Evolutionary conservation across 768 basidiomycete genomes (phyloP).

Genomic region (Pholiota molesta): DNA sequence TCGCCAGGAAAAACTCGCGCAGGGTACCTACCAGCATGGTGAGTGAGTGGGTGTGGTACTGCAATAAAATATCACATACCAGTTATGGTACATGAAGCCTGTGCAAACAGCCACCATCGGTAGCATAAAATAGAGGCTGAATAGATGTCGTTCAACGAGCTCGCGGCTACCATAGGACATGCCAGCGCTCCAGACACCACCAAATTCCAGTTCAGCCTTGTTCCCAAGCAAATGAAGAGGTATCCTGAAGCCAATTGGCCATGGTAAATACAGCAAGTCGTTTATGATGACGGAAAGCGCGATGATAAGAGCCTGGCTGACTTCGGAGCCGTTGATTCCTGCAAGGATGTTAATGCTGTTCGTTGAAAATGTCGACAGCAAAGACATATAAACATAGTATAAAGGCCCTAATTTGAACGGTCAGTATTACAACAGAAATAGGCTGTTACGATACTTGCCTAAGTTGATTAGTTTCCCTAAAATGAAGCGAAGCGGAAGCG

Average conservation of each 20-base stretch:
- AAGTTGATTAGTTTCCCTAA: conserved; percentile 85
- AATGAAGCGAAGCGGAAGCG: conserved; percentile 73
- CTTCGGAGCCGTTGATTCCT: conserved; percentile 96
- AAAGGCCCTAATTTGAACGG: conserved; percentile 65
- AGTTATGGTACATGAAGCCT: conserved; percentile 95
- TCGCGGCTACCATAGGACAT: conserved; percentile 86
- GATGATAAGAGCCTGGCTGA: conserved; percentile 90
- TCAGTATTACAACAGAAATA: background rate
- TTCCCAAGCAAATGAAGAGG: conserved; percentile 72
- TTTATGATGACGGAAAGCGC: conserved; percentile 89
- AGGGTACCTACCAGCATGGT: conserved; percentile 73
- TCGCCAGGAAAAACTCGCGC: conserved; percentile 95
- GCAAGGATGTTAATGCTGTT: conserved; percentile 99
- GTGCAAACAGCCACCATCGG: conserved; percentile 89
- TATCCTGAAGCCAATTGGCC: conserved; percentile 74
- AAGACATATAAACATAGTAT: conserved; percentile 96
- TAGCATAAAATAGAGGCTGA: conserved; percentile 96
- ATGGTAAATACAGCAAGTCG: conserved; percentile 92
- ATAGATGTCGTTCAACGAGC: conserved; percentile 90
- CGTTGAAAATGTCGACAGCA: conserved; percentile 94
- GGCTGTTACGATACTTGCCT: conserved; percentile 51
- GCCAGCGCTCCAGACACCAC: conserved; percentile 81
- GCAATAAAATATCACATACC: conserved; percentile 52
- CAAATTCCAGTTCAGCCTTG: conserved; percentile 68
- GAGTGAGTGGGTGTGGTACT: background rate